Conservation (phyloP, 495 filamentous ascomycete genomes). For the Eremomyces bilateralis region DNA sequence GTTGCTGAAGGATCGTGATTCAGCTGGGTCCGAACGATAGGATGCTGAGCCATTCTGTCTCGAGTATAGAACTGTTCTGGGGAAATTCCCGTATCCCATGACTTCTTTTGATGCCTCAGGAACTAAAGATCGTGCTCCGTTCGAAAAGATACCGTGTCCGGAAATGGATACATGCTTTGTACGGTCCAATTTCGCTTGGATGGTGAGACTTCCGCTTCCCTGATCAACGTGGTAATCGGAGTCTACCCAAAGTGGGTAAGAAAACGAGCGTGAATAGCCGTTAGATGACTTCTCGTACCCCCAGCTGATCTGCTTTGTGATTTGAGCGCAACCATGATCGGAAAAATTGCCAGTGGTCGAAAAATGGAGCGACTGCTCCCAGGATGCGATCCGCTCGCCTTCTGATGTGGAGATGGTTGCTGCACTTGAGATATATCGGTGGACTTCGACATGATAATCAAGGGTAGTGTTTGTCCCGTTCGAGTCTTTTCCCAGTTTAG, state of each 20-base stretch:
- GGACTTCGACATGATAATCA: slow-evolving; percentile 33
- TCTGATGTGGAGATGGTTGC: slow-evolving; percentile 27
- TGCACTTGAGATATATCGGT: slow-evolving; percentile 31
- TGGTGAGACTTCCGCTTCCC: slow-evolving; percentile 30
- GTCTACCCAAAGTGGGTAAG: slow-evolving; percentile 42
- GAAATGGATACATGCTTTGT: slow-evolving; percentile 31
- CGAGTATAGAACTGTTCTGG: too few relatives aligned
- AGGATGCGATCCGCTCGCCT: slow-evolving; percentile 23
- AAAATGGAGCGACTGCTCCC: slow-evolving; percentile 34
- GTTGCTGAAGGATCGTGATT: too few relatives aligned
- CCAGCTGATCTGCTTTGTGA: slow-evolving; percentile 35
- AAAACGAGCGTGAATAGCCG: slow-evolving; percentile 27
- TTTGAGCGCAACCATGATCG: slow-evolving; percentile 35
- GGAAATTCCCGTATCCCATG: too few relatives aligned
- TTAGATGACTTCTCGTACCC: slow-evolving; percentile 33
- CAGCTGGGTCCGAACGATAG: too few relatives aligned
- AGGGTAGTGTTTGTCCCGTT: slow-evolving; percentile 40
- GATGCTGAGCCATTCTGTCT: too few relatives aligned
- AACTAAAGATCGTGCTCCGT: too few relatives aligned
- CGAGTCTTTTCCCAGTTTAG: slow-evolving; percentile 19
- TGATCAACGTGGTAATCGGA: slow-evolving; percentile 25
- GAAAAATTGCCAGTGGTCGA: slow-evolving; percentile 36
- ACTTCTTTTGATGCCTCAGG: too few relatives aligned
- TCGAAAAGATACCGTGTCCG: too few relatives aligned
- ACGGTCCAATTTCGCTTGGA: slow-evolving; percentile 35